Percentiles rank a stretch among this genome's conserved stretches.
These are phyloP conservation scores for Tricholoma flavovirens DNA, from an alignment of 768 basidiomycete species.

Conservation along the genomic window DNA sequence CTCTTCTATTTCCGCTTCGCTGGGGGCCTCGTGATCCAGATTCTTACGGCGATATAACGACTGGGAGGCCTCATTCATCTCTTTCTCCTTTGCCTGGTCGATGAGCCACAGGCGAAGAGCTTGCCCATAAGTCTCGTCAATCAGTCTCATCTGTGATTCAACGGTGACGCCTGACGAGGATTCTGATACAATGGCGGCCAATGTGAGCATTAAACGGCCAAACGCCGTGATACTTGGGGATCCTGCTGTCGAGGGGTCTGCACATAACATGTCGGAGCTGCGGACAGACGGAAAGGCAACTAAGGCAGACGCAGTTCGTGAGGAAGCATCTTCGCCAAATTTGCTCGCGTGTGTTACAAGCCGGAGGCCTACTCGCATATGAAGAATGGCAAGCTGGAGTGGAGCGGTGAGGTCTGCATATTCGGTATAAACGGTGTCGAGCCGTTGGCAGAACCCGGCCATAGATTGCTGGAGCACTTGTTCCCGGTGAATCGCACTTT, in stretches of 20 bases:
- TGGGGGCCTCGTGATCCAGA: conserved; percentile 44
- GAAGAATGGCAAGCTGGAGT: conserved; percentile 58
- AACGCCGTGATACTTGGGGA: conserved; percentile 30
- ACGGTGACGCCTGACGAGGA: conserved; percentile 34
- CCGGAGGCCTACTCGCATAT: conserved; percentile 69
- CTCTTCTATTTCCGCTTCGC: conserved; percentile 76
- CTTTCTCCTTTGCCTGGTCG: conserved; percentile 65
- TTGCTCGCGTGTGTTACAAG: conserved; percentile 27
- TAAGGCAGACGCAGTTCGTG: conserved; percentile 29
- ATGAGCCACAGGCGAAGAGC: conserved; percentile 77
- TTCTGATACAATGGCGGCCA: conserved; percentile 45
- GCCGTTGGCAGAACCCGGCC: conserved; percentile 67
- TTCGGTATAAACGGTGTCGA: conserved; percentile 61
- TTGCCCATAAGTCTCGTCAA: conserved; percentile 61
- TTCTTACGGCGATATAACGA: conserved; percentile 72
- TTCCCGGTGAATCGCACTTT: conserved; percentile 48
- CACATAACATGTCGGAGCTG: conserved; percentile 33
- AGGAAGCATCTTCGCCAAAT: conserved; percentile 8
- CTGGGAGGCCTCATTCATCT: conserved; percentile 55
- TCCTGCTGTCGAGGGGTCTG: conserved; percentile 18
- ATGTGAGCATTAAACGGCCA: conserved; percentile 37
- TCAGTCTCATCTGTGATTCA: conserved; percentile 20
- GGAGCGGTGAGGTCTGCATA: conserved; percentile 67
- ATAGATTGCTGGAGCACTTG: conserved; percentile 75
- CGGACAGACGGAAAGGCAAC: conserved; percentile 50